phyloP scores from a whole-genome alignment of 768 basidiomycete genomes.

The Erythrobasidium yunnanense region DNA sequence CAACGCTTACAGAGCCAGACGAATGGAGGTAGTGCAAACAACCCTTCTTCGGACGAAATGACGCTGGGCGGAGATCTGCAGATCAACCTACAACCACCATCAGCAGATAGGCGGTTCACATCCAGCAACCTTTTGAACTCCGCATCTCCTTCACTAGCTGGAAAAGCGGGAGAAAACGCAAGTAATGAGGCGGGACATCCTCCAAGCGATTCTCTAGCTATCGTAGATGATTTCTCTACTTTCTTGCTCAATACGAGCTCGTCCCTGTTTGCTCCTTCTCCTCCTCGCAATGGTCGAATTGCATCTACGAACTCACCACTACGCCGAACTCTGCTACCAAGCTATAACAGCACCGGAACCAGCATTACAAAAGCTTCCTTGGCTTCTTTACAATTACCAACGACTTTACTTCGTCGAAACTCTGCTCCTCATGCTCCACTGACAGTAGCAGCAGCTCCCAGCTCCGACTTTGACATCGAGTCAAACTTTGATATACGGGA shows the following conservation, averaged over 20 bases:
- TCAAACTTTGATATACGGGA: constrained; percentile 7
- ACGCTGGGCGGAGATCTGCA: neutral
- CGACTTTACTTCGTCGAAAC: too few relatives aligned
- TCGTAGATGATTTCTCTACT: constrained; percentile 10
- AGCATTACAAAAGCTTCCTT: neutral
- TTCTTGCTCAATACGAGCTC: constrained; percentile 3
- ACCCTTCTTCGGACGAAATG: constrained; percentile 16
- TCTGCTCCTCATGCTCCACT: too few relatives aligned
- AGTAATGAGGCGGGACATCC: neutral
- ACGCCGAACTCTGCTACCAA: neutral
- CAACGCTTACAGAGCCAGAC: neutral
- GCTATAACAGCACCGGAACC: neutral
- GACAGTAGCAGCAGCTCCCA: too few relatives aligned
- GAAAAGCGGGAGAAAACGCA: too few relatives aligned
- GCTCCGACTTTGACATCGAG: constrained; percentile 7
- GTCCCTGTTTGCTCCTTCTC: constrained; percentile 13
- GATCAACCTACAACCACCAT: constrained; percentile 12
- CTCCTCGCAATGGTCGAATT: too few relatives aligned
- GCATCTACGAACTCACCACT: too few relatives aligned
- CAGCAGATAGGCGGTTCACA: constrained; percentile 5
- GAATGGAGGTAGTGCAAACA: neutral
- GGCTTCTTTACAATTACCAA: neutral
- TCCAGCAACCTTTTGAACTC: too few relatives aligned
- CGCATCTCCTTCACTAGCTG: too few relatives aligned
- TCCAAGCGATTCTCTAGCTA: constrained; percentile 7